Conservation (phyloP, 305 asterid genomes). For the Fraxinus sp. region DNA sequence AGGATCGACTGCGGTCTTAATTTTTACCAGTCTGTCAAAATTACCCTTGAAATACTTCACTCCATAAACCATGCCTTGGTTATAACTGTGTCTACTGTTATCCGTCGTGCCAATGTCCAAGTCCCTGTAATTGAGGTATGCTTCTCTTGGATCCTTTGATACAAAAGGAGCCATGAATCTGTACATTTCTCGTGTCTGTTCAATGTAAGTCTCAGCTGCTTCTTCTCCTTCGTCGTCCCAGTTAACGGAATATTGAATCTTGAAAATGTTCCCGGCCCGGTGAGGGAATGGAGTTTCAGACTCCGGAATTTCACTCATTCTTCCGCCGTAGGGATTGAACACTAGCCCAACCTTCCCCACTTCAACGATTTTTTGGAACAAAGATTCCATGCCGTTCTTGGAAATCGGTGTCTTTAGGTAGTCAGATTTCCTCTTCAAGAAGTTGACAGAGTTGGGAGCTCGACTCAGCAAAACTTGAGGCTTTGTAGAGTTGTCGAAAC, state of each 20-base stretch:
- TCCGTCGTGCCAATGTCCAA: conserved; percentile 37
- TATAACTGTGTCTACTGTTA: conserved; percentile 28
- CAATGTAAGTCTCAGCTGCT: conserved; percentile 23
- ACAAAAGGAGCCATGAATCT: conserved; percentile 49
- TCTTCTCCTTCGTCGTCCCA: conserved; percentile 40
- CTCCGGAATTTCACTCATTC: conserved; percentile 42
- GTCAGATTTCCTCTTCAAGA: conserved; percentile 55
- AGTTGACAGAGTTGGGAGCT: conserved; percentile 20
- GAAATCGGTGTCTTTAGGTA: conserved; percentile 47
- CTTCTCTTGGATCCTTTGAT: conserved; percentile 44
- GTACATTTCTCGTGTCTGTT: conserved; percentile 28
- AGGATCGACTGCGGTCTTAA: conserved; percentile 34
- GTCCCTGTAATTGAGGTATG: conserved; percentile 49
- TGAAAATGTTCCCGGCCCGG: conserved; percentile 45
- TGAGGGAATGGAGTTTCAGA: conserved; percentile 51
- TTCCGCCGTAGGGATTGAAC: conserved; percentile 53
- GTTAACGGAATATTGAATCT: conserved; percentile 47
- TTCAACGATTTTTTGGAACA: conserved; percentile 38
- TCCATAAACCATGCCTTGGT: conserved; percentile 40
- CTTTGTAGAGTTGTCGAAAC: conserved; percentile 27
- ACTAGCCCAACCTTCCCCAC: conserved; percentile 34
- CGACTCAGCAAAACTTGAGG: conserved; percentile 26
- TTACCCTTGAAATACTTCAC: conserved; percentile 43
- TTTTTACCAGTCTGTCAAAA: conserved; percentile 29
- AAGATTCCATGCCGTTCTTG: conserved; percentile 20